phyloP scores from a whole-genome alignment of 495 filamentous ascomycete species.

The Aspergillus avenaceus region DNA sequence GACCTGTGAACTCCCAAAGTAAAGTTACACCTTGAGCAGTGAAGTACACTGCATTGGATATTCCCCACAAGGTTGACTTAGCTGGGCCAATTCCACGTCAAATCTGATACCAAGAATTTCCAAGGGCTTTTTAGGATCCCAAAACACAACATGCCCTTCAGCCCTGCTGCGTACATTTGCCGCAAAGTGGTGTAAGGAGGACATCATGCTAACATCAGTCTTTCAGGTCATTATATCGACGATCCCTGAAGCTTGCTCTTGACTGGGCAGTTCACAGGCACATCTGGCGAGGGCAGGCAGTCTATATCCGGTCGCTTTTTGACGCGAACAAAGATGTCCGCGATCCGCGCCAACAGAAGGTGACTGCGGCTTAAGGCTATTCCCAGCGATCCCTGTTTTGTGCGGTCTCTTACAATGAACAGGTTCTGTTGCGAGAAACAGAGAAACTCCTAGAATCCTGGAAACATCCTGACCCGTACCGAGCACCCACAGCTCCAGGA shows the following conservation, averaged over 20 bases:
- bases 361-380: slow-evolving; percentile 45
- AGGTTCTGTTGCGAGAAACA: slow-evolving; percentile 81
- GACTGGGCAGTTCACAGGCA: slow-evolving; percentile 91
- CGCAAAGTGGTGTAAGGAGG: not conserved
- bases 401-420: not conserved
- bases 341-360: slow-evolving; percentile 84
- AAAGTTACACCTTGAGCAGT: not conserved
- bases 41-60: not conserved
- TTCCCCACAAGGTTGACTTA: not conserved
- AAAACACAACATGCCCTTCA: slow-evolving; percentile 32
- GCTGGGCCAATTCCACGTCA: not conserved
- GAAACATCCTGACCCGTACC: slow-evolving; percentile 96
- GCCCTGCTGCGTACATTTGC: slow-evolving; percentile 32
- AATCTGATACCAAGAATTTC: not conserved
- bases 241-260: slow-evolving; percentile 85
- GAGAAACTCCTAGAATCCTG: slow-evolving; percentile 85
- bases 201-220: slow-evolving; percentile 9
- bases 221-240: slow-evolving; percentile 83
- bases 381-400: too few species aligned
- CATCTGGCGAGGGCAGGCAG: slow-evolving; percentile 89
- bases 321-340: slow-evolving; percentile 85
- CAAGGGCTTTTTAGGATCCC: not conserved
- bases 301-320: slow-evolving; percentile 94
- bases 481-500: slow-evolving; percentile 84
- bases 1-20: not conserved